Percentiles rank a stretch among this genome's conserved stretches.
These are phyloP conservation scores for Suillus spraguei DNA, from an alignment of 768 basidiomycete species.

Conservation along the genomic window DNA sequence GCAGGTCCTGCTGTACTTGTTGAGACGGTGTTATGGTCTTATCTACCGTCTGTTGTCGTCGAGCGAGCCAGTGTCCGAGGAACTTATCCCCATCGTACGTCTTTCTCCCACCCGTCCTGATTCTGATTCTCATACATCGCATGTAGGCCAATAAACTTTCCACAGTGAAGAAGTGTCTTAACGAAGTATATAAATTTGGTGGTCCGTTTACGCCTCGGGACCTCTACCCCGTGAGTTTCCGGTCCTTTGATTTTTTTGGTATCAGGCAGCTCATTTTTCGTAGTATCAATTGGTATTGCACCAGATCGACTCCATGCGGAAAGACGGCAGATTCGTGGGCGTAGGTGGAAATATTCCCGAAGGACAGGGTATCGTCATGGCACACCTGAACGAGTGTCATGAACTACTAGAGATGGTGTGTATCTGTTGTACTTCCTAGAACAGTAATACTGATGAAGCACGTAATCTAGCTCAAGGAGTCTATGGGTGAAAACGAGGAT, in stretches of 20 bases:
- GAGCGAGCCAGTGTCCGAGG: constrained; percentile 96
- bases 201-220: constrained; percentile 92
- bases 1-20: constrained; percentile 89
- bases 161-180: constrained; percentile 95
- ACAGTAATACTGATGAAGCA: not conserved
- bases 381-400: constrained; percentile 94
- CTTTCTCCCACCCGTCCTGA: constrained; percentile 12
- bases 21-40: constrained; percentile 94
- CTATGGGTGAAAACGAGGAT: constrained; percentile 76
- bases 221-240: constrained; percentile 79
- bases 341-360: constrained; percentile 90
- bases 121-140: constrained; percentile 7
- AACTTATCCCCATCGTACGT: constrained; percentile 92
- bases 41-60: constrained; percentile 93
- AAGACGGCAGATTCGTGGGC: constrained; percentile 92
- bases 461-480: constrained; percentile 65
- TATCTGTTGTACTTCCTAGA: constrained; percentile 9
- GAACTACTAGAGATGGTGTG: constrained; percentile 92
- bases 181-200: constrained; percentile 94
- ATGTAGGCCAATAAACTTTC: constrained; percentile 91
- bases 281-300: constrained; percentile 94
- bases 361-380: constrained; percentile 95
- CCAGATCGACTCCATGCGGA: constrained; percentile 92
- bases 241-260: constrained; percentile 8
- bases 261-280: constrained; percentile 13